Evolutionary conservation across 371 early-diverging fungal genomes (phyloP).

Genomic region (Mucor racemosus): DNA sequence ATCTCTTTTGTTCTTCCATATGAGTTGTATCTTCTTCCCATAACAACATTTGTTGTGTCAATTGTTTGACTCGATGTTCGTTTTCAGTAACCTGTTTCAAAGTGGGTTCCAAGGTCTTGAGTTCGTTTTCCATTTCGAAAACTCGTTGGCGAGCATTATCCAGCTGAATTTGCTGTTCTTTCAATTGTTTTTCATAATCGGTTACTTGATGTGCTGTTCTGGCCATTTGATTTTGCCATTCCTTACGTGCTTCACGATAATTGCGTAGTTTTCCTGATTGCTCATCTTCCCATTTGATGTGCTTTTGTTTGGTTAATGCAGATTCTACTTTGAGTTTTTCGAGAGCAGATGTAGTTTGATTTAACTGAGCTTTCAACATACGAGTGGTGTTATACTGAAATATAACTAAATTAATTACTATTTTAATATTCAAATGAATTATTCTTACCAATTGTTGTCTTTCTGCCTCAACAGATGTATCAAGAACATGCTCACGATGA

Average conservation of each 20-base stretch:
- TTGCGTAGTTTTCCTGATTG: constrained; percentile 59
- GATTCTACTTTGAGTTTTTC: constrained; percentile 61
- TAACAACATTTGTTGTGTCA: constrained; percentile 62
- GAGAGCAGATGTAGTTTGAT: constrained; percentile 53
- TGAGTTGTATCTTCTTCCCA: constrained; percentile 53
- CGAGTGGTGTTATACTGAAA: constrained; percentile 61
- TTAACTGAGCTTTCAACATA: constrained; percentile 58
- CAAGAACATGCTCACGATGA: constrained; percentile 67
- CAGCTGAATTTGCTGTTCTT: constrained; percentile 35
- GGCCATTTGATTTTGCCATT: constrained; percentile 58
- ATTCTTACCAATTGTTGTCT: constrained; percentile 56
- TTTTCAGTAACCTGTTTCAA: constrained; percentile 56
- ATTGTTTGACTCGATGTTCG: constrained; percentile 60
- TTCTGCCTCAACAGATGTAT: constrained; percentile 68
- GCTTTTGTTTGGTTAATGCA: constrained; percentile 61
- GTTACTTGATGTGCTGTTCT: constrained; percentile 47
- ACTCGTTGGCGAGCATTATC: constrained; percentile 42
- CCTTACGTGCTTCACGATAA: constrained; percentile 63
- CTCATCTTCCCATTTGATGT: constrained; percentile 69
- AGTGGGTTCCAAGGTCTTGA: constrained; percentile 54
- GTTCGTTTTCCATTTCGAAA: constrained; percentile 58
- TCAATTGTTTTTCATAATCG: constrained; percentile 43
- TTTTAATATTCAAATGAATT: background rate
- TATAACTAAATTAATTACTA: background rate
- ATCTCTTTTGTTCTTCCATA: constrained; percentile 50